Base-by-base conservation (phyloP, 2,329 filamentous ascomycete species). In the Ramularia collo-cygni region DNA sequence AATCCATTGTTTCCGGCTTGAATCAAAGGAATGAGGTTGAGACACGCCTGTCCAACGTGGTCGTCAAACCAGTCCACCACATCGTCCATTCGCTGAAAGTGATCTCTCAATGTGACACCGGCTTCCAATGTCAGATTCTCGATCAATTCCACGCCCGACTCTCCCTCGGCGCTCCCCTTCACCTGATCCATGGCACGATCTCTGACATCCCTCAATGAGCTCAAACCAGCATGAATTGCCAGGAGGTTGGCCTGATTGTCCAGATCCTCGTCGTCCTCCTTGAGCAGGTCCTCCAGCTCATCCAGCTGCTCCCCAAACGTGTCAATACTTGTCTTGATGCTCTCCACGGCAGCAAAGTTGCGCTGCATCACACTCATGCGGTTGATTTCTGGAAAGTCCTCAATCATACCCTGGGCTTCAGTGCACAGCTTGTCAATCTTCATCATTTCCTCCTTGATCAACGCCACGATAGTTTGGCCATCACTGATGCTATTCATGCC, bases 171-270 rank as follows among this genome's bases (percentile, higher is more conserved):
- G 44, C 56, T 60, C 6, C 42, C 46, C 59, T 83, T 80, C 59
- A 96, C 95, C 73, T 98, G 92, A 58, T 95, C 88, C 77, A 96
- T 89, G 21, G 92, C 90, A 64, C 94, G 85, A 67, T 96, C 92
- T 43, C 89, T 79, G 50, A 98, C 94, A 63, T 98, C 94, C 47
- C 92, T 76, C 62, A 98, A 70, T 64, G 86, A 81, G 3, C 87
- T 95, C 54, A 98, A 76, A 60, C 90, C 87, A 71, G 90, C 94
- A 67, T 98, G 92, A 38, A 90, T 81, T 28, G 82, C 77, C 29
- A 98, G 72, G 37, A 98, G 67, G 63, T 96, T 95, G 6, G 87
- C 85, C 79, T 96, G 95, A 58, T 84, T 85, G 66, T 93, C 85
- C 47, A 79, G 71, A 62, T 95, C 86, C 46, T 79, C 73, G 58